Evolutionary conservation across 1,284 basidiomycete species (phyloP).

Genomic region (Sporisorium graminicola): DNA sequence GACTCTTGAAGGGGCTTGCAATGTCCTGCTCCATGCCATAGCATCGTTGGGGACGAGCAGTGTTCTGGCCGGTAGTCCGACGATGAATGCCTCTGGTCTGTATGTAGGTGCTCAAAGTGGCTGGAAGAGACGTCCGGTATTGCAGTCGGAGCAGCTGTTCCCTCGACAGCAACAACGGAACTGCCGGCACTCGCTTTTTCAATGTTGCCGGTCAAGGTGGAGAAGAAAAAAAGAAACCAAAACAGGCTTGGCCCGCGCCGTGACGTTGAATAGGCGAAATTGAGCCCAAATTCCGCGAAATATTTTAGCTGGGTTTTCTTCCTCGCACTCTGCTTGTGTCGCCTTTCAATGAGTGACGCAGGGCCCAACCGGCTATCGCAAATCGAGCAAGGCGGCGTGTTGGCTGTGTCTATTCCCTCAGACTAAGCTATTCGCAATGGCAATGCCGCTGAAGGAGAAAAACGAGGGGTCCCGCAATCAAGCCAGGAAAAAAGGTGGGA

Average conservation of each 20-base stretch:
- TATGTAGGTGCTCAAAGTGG: no score
- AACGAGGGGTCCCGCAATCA: constrained; percentile 4
- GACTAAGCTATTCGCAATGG: neutral
- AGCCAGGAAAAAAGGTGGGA: no score
- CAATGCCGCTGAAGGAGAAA: no score
- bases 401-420: neutral
- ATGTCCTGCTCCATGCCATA: no score
- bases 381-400: neutral
- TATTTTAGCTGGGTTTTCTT: neutral
- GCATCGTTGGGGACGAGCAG: no score
- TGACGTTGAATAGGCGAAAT: neutral
- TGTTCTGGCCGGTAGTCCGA: no score
- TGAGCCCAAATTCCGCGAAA: neutral
- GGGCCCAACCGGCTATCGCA: constrained; percentile 7
- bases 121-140: neutral
- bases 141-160: neutral
- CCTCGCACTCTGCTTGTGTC: no score
- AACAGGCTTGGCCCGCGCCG: neutral
- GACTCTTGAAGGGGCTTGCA: no score
- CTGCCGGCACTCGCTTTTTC: constrained; percentile 9
- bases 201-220: constrained; percentile 14
- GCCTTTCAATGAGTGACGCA: neutral
- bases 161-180: neutral
- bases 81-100: no score
- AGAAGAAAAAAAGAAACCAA: constrained; percentile 5